These are phyloP conservation scores for Pythium diclinum DNA, from an alignment of 352 stramenopile species.

Conservation along the genomic window DNA sequence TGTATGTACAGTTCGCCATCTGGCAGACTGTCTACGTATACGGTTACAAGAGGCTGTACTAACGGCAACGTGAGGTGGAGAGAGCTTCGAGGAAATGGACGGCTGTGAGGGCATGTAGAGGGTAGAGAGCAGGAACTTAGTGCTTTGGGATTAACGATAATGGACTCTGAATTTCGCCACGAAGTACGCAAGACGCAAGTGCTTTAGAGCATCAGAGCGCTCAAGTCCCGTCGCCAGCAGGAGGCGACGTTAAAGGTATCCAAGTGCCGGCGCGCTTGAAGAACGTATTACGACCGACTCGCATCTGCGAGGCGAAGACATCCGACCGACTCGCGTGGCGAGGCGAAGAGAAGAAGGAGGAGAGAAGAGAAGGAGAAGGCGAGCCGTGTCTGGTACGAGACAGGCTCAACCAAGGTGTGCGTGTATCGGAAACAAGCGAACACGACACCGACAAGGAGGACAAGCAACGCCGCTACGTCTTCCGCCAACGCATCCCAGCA, in stretches of 20 bases:
- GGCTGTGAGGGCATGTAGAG: background rate
- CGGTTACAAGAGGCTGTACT: no score
- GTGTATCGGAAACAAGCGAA: background rate
- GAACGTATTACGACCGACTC: background rate
- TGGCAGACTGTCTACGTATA: background rate
- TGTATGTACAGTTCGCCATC: background rate
- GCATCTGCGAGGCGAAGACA: background rate
- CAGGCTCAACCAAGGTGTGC: background rate
- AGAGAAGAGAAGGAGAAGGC: background rate
- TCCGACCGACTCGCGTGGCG: background rate
- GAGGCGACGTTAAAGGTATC: background rate
- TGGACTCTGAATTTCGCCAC: background rate
- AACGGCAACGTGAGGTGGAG: background rate
- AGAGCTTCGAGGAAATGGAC: background rate
- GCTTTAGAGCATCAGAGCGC: background rate
- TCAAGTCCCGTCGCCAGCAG: background rate
- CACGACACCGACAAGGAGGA: background rate
- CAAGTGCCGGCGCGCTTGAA: background rate
- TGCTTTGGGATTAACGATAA: background rate
- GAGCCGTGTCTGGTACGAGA: background rate
- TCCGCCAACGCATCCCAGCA: conserved; percentile 3
- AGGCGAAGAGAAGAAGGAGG: background rate
- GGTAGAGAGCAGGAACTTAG: background rate
- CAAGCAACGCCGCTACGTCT: background rate
- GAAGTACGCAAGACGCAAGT: background rate